These are phyloP conservation scores for Ambrosiella beaveri DNA, from an alignment of 2,329 filamentous ascomycete genomes.

Conservation along the genomic window DNA sequence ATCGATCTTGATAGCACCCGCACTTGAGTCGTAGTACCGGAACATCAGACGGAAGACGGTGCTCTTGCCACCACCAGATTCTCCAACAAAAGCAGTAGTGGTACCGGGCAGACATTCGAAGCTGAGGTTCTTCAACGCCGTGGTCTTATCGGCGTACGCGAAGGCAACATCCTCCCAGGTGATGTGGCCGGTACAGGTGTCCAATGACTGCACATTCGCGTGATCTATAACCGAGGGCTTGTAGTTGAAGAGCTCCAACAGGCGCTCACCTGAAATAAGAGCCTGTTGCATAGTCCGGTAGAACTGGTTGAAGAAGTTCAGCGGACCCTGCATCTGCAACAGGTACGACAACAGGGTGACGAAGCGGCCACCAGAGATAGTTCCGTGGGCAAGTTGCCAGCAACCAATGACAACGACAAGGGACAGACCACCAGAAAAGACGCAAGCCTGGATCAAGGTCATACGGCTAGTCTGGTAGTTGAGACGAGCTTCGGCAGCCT, in stretches of 20 bases:
- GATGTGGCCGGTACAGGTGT: slow-evolving; percentile 61
- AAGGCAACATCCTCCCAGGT: slow-evolving; percentile 81
- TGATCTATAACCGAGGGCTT: slow-evolving; percentile 77
- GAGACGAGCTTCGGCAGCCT: slow-evolving; percentile 58
- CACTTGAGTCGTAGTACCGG: slow-evolving; percentile 78
- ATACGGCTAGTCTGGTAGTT: slow-evolving; percentile 61
- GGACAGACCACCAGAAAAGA: slow-evolving; percentile 63
- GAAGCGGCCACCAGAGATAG: slow-evolving; percentile 52
- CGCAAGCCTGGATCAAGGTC: slow-evolving; percentile 64
- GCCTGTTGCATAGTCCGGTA: slow-evolving; percentile 91
- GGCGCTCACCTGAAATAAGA: slow-evolving; percentile 91
- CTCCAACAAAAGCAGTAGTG: slow-evolving; percentile 87
- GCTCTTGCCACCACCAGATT: slow-evolving; percentile 93
- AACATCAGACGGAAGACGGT: slow-evolving; percentile 92
- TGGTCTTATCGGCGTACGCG: slow-evolving; percentile 71
- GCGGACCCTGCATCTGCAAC: slow-evolving; percentile 59
- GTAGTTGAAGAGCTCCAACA: slow-evolving; percentile 92
- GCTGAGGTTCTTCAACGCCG: slow-evolving; percentile 64
- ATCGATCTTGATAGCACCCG: slow-evolving; percentile 70
- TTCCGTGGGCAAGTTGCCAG: slow-evolving; percentile 54
- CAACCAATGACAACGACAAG: slow-evolving; percentile 56
- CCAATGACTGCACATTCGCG: slow-evolving; percentile 44
- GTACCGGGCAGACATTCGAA: slow-evolving; percentile 81
- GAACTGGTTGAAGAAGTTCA: slow-evolving; percentile 86
- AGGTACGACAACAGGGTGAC: slow-evolving; percentile 60